A percentile compares a stretch with the other conserved stretches of the same genome.
Evolutionary conservation across 1,284 basidiomycete species (phyloP).

Genomic region (Microbotryum lychnidis-dioicae): DNA sequence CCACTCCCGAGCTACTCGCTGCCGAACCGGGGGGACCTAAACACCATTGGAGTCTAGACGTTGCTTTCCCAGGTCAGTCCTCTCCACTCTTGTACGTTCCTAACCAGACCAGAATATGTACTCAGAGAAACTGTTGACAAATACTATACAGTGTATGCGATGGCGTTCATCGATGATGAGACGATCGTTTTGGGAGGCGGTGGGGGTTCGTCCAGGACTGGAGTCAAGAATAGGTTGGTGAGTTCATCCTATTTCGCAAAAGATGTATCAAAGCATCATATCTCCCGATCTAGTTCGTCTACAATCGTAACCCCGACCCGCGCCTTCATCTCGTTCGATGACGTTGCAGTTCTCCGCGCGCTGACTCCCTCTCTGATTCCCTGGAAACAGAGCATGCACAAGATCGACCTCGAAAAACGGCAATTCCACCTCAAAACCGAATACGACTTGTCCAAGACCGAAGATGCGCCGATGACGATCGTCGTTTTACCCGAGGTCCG

Average conservation of each 20-base stretch:
- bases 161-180: slow-evolving; percentile 65
- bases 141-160: slow-evolving; percentile 64
- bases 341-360: no score
- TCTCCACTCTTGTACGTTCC: no score
- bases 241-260: slow-evolving; percentile 35
- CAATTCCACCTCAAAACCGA: slow-evolving; percentile 58
- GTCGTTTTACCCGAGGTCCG: slow-evolving; percentile 57
- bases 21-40: slow-evolving; percentile 14
- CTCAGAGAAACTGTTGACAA: no score
- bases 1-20: background rate
- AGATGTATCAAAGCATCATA: background rate
- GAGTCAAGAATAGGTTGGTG: slow-evolving; percentile 87
- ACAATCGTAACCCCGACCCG: background rate
- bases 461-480: slow-evolving; percentile 92
- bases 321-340: no score
- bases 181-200: slow-evolving; percentile 75
- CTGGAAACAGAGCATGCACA: slow-evolving; percentile 21
- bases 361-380: no score
- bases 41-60: slow-evolving; percentile 21
- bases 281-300: background rate
- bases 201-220: slow-evolving; percentile 68
- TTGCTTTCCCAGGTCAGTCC: slow-evolving; percentile 18
- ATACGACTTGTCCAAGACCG: slow-evolving; percentile 63
- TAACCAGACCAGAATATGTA: no score
- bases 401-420: slow-evolving; percentile 11